These are phyloP conservation scores for Cardiospermum halicacabum DNA, from an alignment of 345 rosid species.

Conservation along the genomic window DNA sequence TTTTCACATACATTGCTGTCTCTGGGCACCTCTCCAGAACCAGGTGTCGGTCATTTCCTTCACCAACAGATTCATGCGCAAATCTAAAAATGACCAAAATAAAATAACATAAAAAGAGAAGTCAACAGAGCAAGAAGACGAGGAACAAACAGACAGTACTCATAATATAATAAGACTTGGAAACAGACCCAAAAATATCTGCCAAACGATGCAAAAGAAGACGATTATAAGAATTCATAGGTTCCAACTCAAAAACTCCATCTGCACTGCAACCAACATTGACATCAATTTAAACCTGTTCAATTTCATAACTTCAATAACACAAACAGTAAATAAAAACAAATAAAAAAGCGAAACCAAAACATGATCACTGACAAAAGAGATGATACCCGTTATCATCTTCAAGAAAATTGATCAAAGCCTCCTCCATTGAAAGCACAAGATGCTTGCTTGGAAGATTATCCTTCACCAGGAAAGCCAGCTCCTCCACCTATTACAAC, in stretches of 20 bases:
- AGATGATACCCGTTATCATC: slow-evolving; percentile 32
- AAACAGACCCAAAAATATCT: slow-evolving; percentile 57
- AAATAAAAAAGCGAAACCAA: background rate
- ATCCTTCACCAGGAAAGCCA: slow-evolving; percentile 62
- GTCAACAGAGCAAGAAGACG: background rate
- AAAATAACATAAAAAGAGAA: too few relatives aligned
- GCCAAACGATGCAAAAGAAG: slow-evolving; percentile 67
- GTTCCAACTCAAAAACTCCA: slow-evolving; percentile 56
- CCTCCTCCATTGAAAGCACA: slow-evolving; percentile 60
- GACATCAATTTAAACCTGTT: background rate
- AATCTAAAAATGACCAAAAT: slow-evolving; percentile 35
- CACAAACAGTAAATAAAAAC: too few relatives aligned
- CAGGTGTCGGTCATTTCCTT: slow-evolving; percentile 53
- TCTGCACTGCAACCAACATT: slow-evolving; percentile 38
- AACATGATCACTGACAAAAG: background rate
- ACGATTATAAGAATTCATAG: slow-evolving; percentile 62
- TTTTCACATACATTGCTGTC: slow-evolving; percentile 48
- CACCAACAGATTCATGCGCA: slow-evolving; percentile 65
- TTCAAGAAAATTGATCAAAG: slow-evolving; percentile 44
- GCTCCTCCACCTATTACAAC: slow-evolving; percentile 50
- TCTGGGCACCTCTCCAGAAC: slow-evolving; percentile 55
- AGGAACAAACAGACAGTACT: background rate
- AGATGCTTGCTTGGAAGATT: slow-evolving; percentile 61
- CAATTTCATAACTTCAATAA: background rate
- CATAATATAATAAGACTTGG: background rate